Evolutionary conservation across 2,329 filamentous ascomycete species (phyloP).

Genomic region (Cordyceps cateniannulata): DNA sequence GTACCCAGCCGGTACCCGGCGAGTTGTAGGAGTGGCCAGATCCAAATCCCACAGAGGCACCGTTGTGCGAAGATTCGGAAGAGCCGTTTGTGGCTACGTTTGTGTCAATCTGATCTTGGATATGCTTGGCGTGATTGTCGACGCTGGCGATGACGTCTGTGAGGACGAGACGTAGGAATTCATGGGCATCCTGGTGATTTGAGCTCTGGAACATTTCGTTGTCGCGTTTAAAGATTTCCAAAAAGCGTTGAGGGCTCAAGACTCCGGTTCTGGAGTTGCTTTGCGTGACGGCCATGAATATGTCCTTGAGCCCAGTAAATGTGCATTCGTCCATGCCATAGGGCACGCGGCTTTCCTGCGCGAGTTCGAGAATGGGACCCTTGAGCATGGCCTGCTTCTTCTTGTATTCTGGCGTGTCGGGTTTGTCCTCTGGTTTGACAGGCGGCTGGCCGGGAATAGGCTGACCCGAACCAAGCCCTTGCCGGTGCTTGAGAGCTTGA

Average conservation of each 20-base stretch:
- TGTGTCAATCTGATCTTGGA: constrained; percentile 43
- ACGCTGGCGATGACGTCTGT: constrained; percentile 95
- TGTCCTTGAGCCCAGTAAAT: constrained; percentile 92
- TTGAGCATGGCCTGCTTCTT: constrained; percentile 91
- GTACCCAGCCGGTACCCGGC: constrained; percentile 78
- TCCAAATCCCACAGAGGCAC: constrained; percentile 27
- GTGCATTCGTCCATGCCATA: constrained; percentile 94
- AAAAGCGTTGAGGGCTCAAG: constrained; percentile 82
- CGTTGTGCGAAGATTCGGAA: constrained; percentile 43
- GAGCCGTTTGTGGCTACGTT: constrained; percentile 34
- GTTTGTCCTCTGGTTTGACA: constrained; percentile 77
- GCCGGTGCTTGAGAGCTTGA: constrained; percentile 51
- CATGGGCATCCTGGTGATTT: constrained; percentile 98
- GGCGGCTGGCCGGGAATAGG: constrained; percentile 48
- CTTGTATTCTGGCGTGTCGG: constrained; percentile 93
- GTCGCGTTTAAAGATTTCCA: constrained; percentile 88
- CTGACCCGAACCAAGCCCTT: constrained; percentile 47
- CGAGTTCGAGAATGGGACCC: constrained; percentile 80
- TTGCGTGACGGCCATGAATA: constrained; percentile 83
- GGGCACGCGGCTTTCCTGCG: constrained; percentile 67
- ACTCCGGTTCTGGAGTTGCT: constrained; percentile 80
- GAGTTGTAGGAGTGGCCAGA: constrained; percentile 41
- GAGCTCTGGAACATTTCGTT: constrained; percentile 97
- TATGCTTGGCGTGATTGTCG: constrained; percentile 71
- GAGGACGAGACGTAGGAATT: constrained; percentile 90